Base-by-base conservation (phyloP, 2,329 filamentous ascomycete species). In the Bertia moriformis region DNA sequence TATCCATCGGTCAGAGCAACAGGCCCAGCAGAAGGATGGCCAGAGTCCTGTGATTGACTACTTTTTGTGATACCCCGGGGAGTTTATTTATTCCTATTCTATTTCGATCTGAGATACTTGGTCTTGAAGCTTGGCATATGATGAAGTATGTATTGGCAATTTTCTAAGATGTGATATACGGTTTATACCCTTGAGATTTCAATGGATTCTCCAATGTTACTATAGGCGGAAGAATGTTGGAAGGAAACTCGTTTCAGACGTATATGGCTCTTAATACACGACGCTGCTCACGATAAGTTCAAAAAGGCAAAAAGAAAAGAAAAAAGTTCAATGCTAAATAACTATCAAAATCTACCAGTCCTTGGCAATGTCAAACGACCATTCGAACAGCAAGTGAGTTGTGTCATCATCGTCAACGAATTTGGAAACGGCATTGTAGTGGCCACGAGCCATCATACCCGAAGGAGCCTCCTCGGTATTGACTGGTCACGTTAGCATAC, bases 391-490 rank as follows among this genome's bases (percentile, higher is more conserved):
- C 46, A 98, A 69, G 62, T 98, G 88, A 46, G 73, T 79, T 62
- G 86, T 78, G 59, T 91, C 81, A 65, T 98, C 91, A 53, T 98
- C 91, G 57, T 98, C 91, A 45, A 94, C 73, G 59, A 98, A 98
- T 61, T 77, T 86, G 48, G 87, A 94, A 44, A 78, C 62, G 45
- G 88, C 88, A 44, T 83, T 82, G 71, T 98, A 98, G 62, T 87
- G 78, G 46, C 87, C 91, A 44, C 91, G 83, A 41, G 76, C 81
- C 40, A 96, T 65, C 78, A 96, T 89, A 51, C 89, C 89, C 14
- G 79, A 80, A 14, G 91, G 91, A 14, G 91, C 91, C 48, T 93
- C 87, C 59, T 96, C 89, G 52, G 87, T 73, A 51, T 86, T 76
- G 69, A 95, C 87, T 93, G 46, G 38, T 38, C 17, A n/a, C 3